phyloP scores from a whole-genome alignment of 176 grass and related monocot genomes.

The Elymus sibiricus region DNA sequence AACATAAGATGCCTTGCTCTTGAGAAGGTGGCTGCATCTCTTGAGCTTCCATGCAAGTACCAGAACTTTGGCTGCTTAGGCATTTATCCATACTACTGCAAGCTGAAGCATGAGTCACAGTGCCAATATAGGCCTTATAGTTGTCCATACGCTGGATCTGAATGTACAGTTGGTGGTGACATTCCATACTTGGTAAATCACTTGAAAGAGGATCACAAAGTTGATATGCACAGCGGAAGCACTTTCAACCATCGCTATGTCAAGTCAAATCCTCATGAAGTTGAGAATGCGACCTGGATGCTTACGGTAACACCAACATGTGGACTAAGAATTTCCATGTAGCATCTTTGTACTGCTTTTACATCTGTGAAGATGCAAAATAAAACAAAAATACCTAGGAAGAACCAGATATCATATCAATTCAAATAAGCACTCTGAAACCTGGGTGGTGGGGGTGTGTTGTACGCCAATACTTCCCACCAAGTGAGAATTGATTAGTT shows the following conservation, averaged over 20 bases:
- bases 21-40: slow-evolving; percentile 62
- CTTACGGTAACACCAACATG: slow-evolving; percentile 34
- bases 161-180: slow-evolving; percentile 53
- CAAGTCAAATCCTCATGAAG: slow-evolving; percentile 60
- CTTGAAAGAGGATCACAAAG: slow-evolving; percentile 63
- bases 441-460: background rate
- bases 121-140: slow-evolving; percentile 54
- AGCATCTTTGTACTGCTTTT: background rate
- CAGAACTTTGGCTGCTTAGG: slow-evolving; percentile 48
- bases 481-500: background rate
- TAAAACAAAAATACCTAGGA: background rate
- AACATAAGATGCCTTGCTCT: slow-evolving; percentile 63
- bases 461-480: background rate
- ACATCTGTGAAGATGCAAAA: background rate
- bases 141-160: slow-evolving; percentile 58
- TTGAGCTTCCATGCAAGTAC: slow-evolving; percentile 59
- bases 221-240: slow-evolving; percentile 60
- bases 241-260: slow-evolving; percentile 64
- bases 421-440: background rate
- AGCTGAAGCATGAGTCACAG: slow-evolving; percentile 53
- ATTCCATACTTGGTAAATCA: slow-evolving; percentile 58
- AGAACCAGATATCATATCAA: background rate
- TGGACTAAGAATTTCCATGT: background rate
- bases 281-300: slow-evolving; percentile 66
- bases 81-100: slow-evolving; percentile 61